Evolutionary conservation across 345 rosid species (phyloP), one percentile per base, ranked within the genome.

Genomic region (Anacardium occidentale): DNA sequence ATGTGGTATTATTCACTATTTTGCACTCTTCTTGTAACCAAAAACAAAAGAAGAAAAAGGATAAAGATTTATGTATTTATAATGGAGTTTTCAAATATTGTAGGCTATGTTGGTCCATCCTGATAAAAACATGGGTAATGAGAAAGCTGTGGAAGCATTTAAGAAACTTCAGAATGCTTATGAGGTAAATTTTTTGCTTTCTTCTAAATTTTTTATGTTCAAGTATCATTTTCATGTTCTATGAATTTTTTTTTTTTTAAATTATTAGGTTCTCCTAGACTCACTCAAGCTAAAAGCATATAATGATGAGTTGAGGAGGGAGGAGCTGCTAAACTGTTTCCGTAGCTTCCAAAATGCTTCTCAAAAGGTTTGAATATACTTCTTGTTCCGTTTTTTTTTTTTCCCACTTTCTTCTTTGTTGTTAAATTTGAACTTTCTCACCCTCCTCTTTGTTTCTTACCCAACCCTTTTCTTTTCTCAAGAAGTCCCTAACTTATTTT

Each of bases 71-170:
- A 57, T 34, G 50, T 72, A 42, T 64, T 40, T 65, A 44, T 64
- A 51, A 42, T 70, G 76, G 51, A 70, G 66, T 61, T 58, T 80
- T 68, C 59, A 17, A 66, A 70, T 75, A 80, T 76, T 21, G 64
- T 76, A 95, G 99, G 98, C 98, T 50, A 95, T 93, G 96, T 76
- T 91, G 79, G 98, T 95, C 73, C 99, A 95, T 88, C 99, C 99
- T 15, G 99, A 95, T 75, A 91, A 95, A 86, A 95, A 95, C 66
- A 94, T 87, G 93, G 98, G 99, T 52, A 91, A 95, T 77, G 99
- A 92, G 80, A 95, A 87, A 84, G 99, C 99, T 65, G 99, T 88
- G 70, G 98, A 95, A 84, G 98, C 99, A 51, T 95, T 95, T 82
- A 95, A 95, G 82, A 95, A 88, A 69, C 99, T 93, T 85, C 99